Base-by-base conservation (phyloP, 2,329 filamentous ascomycete species). In the Fusarium nematophilum region DNA sequence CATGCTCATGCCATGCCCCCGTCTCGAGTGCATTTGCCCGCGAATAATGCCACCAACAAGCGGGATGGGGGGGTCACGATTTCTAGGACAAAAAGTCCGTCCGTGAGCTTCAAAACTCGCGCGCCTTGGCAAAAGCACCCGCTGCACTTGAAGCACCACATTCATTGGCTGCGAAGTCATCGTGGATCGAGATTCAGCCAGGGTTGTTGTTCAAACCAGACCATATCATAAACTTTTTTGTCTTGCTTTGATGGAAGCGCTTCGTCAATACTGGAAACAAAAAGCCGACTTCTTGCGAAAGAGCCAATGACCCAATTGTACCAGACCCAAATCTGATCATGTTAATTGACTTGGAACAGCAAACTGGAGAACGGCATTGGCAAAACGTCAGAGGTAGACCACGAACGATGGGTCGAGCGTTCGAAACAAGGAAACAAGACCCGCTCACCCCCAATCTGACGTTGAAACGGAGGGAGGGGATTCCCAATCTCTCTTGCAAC, bases 171-270 rank as follows among this genome's bases (percentile, higher is more conserved):
- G 43, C 48, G 43, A 53, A 40, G 34, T 36, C 31, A 25, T 43
- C 39, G 30, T 30, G 34, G 36, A 64, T 64, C 56, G 60, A 64
- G 60, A 64, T 60, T 39, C n/a, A n/a, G n/a, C 27, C 44, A 15
- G 15, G 13, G 10, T 38, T 47, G 30, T 29, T n/a, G n/a, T n/a
- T n/a, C n/a, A n/a, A n/a, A 47, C 29, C 45, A 37, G 53, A 43
- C 13, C 49, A 39, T 47, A 46, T 33, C 18, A 25, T 37, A 27
- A 36, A 47, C 25, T 37, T 37, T 63, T 21, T 38, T 43, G 27
- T 39, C 25, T 37, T 57, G 51, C 18, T 23, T 17, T 57, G 57
- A n/a, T n/a, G n/a, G n/a, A n/a, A n/a, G n/a, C n/a, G n/a, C n/a
- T n/a, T n/a, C n/a, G n/a, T 33, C 36, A 42, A 45, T 50, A 45